Conservation (phyloP, 2,329 filamentous ascomycete species). For the Stagonosporopsis tanaceti region DNA sequence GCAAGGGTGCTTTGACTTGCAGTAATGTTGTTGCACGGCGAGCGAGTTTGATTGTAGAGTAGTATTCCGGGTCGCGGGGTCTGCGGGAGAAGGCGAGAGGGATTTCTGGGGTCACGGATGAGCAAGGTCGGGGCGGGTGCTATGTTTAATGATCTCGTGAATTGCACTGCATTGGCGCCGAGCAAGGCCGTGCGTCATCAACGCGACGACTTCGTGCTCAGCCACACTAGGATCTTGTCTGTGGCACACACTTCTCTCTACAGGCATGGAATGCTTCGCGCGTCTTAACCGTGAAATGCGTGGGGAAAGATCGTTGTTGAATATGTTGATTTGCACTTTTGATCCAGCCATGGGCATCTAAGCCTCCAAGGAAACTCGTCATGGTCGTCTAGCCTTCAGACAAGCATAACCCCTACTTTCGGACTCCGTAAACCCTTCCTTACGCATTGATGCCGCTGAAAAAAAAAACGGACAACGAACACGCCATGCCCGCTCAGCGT, state of each 20-base stretch:
- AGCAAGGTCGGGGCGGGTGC: slow-evolving; percentile 8
- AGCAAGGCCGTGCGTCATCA: slow-evolving; percentile 33
- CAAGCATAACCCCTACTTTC: slow-evolving; percentile 16
- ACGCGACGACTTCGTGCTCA: slow-evolving; percentile 20
- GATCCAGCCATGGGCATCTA: not conserved
- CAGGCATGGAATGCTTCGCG: slow-evolving; percentile 1
- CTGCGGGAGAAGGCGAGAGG: slow-evolving; percentile 2
- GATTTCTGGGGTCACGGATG: not conserved
- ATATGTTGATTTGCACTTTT: not conserved
- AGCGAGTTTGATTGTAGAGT: slow-evolving; percentile 21
- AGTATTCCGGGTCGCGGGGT: slow-evolving; percentile 8
- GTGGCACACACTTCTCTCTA: not conserved
- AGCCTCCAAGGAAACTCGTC: slow-evolving; percentile 28
- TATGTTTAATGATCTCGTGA: slow-evolving; percentile 11
- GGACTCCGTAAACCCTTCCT: slow-evolving; percentile 7
- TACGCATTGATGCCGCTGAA: not conserved
- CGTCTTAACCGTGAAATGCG: not conserved
- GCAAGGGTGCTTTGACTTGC: slow-evolving; percentile 13
- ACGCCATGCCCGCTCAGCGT: not conserved
- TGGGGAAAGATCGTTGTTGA: not conserved
- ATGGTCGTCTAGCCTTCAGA: slow-evolving; percentile 26
- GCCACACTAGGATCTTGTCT: slow-evolving; percentile 36
- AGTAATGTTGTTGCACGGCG: slow-evolving; percentile 11
- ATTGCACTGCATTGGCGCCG: slow-evolving; percentile 28
- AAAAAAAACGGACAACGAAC: slow-evolving; percentile 2